phyloP scores from a whole-genome alignment of 306 rosid species.

The Nissolia schottii region DNA sequence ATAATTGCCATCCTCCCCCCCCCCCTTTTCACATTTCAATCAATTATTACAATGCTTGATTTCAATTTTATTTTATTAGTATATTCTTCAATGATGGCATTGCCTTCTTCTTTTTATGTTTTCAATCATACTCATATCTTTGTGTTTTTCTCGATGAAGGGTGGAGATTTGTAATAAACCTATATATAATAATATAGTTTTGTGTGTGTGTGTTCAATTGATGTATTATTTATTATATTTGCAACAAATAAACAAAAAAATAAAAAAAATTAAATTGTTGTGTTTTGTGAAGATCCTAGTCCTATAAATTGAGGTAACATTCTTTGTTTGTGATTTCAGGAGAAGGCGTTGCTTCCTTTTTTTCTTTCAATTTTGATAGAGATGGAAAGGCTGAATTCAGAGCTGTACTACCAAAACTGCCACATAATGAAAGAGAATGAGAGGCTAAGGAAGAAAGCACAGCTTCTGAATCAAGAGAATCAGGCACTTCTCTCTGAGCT shows the following conservation, averaged over 20 bases:
- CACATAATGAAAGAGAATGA: constrained; percentile 93
- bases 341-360: not conserved
- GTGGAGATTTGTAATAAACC: not conserved
- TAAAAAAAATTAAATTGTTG: not conserved
- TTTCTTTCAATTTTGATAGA: not conserved
- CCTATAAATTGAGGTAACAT: not conserved
- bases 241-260: not conserved
- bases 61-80: not conserved
- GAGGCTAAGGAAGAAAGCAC: constrained; percentile 89
- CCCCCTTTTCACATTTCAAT: constrained; percentile 22
- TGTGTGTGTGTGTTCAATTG: not conserved
- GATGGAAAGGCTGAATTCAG: constrained; percentile 94
- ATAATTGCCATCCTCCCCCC: not conserved
- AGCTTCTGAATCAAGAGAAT: constrained; percentile 86
- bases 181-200: not conserved
- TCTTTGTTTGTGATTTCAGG: constrained; percentile 30
- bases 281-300: constrained; percentile 8
- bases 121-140: constrained; percentile 4
- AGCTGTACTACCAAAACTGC: constrained; percentile 79
- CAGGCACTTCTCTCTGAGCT: constrained; percentile 80
- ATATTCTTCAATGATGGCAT: constrained; percentile 9
- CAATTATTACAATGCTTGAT: constrained; percentile 20
- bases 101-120: constrained; percentile 9
- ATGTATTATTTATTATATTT: constrained; percentile 11
- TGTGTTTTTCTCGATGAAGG: constrained; percentile 12